Evolutionary conservation across 1,284 basidiomycete genomes (phyloP).

Genomic region (Papiliotrema flavescens): DNA sequence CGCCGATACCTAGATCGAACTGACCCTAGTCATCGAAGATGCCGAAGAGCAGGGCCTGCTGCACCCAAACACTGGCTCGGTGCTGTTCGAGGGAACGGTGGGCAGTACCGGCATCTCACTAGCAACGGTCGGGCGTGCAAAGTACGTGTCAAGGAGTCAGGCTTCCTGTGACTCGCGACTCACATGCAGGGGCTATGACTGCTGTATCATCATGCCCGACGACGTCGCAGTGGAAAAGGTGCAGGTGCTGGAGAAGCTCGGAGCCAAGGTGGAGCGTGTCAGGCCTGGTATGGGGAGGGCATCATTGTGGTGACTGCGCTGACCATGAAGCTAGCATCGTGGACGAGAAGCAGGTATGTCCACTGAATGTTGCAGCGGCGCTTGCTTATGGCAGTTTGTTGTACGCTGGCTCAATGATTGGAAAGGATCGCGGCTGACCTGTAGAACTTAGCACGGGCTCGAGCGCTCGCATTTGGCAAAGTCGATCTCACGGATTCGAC

Average conservation of each 20-base stretch:
- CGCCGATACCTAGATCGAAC: background rate
- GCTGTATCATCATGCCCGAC: constrained; percentile 81
- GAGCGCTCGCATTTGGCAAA: constrained; percentile 68
- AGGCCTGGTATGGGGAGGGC: constrained; percentile 53
- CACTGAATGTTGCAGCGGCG: background rate
- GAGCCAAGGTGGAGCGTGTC: constrained; percentile 80
- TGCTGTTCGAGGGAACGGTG: constrained; percentile 96
- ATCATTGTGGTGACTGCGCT: background rate
- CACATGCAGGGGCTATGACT: constrained; percentile 52
- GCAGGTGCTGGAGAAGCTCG: constrained; percentile 74
- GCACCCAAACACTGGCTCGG: constrained; percentile 80
- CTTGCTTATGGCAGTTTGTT: constrained; percentile 51
- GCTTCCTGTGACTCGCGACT: background rate
- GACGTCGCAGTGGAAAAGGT: constrained; percentile 89
- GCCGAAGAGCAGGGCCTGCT: constrained; percentile 82
- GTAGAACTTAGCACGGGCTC: constrained; percentile 75
- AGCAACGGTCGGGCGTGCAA: constrained; percentile 83
- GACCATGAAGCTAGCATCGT: constrained; percentile 67
- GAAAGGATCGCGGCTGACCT: background rate
- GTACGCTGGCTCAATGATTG: no score
- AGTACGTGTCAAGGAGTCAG: constrained; percentile 52
- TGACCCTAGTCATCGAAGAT: constrained; percentile 74
- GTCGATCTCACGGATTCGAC: constrained; percentile 36
- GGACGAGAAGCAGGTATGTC: constrained; percentile 79
- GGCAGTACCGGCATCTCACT: constrained; percentile 97